Percentiles rank a stretch among this genome's conserved stretches.
Conservation (phyloP, 371 early-diverging fungal species). For the Apophysomyces ossiformis region DNA sequence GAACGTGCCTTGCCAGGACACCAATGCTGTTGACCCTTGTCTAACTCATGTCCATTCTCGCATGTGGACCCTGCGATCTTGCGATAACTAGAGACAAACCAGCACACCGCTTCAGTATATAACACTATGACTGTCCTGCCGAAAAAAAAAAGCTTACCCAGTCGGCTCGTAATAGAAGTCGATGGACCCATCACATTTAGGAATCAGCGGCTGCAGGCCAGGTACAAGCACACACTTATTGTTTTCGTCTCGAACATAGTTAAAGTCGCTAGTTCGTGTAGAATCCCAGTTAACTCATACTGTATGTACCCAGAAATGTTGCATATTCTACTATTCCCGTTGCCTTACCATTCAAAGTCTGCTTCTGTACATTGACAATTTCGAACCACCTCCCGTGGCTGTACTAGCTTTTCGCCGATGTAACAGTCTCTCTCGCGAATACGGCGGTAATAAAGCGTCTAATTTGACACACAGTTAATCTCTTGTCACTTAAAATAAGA, state of each 20-base stretch:
- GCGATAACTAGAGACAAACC: slow-evolving; percentile 61
- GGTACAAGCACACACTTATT: slow-evolving; percentile 69
- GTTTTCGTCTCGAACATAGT: slow-evolving; percentile 66
- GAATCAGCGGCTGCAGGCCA: slow-evolving; percentile 59
- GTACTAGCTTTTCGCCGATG: slow-evolving; percentile 74
- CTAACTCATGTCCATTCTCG: slow-evolving; percentile 59
- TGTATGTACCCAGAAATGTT: too few relatives aligned
- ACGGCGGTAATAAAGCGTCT: slow-evolving; percentile 78
- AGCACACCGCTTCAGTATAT: neutral
- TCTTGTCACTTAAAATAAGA: too few relatives aligned
- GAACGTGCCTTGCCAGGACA: slow-evolving; percentile 68
- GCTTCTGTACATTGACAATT: slow-evolving; percentile 78
- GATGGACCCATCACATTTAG: slow-evolving; percentile 59
- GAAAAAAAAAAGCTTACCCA: slow-evolving; percentile 33
- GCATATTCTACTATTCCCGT: neutral
- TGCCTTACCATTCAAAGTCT: slow-evolving; percentile 87
- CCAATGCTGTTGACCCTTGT: slow-evolving; percentile 60
- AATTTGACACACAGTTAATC: neutral
- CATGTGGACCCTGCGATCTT: slow-evolving; percentile 79
- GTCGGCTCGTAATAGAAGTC: slow-evolving; percentile 65
- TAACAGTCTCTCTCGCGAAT: slow-evolving; percentile 77
- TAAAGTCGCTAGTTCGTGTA: slow-evolving; percentile 63
- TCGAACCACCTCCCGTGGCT: slow-evolving; percentile 57
- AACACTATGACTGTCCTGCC: too few relatives aligned
- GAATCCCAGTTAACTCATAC: too few relatives aligned